phyloP scores from a whole-genome alignment of 768 basidiomycete species.

The Tylopilus plumbeoviolaceoides region DNA sequence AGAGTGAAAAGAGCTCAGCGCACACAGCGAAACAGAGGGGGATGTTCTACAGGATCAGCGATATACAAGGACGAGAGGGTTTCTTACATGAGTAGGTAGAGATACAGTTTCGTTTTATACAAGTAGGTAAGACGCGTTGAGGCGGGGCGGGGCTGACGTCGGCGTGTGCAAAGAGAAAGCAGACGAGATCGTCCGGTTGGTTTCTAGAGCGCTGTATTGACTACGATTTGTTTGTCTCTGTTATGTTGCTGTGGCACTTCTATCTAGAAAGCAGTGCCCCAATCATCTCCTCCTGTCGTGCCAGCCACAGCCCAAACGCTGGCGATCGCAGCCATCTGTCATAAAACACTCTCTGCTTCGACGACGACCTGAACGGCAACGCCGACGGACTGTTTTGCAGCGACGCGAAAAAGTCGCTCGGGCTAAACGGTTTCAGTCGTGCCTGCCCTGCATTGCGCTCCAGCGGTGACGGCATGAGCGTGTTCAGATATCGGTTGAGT shows the following conservation, averaged over 20 bases:
- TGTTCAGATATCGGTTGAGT: constrained; percentile 86
- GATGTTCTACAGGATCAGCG: constrained; percentile 28
- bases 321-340: constrained; percentile 72
- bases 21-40: constrained; percentile 10
- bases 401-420: constrained; percentile 64
- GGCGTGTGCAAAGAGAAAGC: constrained; percentile 12
- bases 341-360: constrained; percentile 70
- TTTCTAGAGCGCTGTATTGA: constrained; percentile 14
- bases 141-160: constrained; percentile 1
- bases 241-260: constrained; percentile 25
- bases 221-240: constrained; percentile 22
- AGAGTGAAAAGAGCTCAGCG: constrained; percentile 20
- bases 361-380: constrained; percentile 68
- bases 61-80: constrained; percentile 13
- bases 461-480: constrained; percentile 70
- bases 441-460: constrained; percentile 32
- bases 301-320: constrained; percentile 77
- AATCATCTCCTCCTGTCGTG: constrained; percentile 70
- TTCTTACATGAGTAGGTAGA: constrained; percentile 34
- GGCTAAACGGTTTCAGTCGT: constrained; percentile 67
- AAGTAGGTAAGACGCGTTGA: constrained; percentile 20
- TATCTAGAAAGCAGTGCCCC: constrained; percentile 41
- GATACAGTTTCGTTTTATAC: constrained; percentile 29
- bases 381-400: constrained; percentile 66
- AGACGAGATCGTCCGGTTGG: constrained; percentile 5